A percentile compares a stretch with the other conserved stretches of the same genome.
phyloP scores from a whole-genome alignment of 768 basidiomycete genomes.

The Fomitopsis serialis region DNA sequence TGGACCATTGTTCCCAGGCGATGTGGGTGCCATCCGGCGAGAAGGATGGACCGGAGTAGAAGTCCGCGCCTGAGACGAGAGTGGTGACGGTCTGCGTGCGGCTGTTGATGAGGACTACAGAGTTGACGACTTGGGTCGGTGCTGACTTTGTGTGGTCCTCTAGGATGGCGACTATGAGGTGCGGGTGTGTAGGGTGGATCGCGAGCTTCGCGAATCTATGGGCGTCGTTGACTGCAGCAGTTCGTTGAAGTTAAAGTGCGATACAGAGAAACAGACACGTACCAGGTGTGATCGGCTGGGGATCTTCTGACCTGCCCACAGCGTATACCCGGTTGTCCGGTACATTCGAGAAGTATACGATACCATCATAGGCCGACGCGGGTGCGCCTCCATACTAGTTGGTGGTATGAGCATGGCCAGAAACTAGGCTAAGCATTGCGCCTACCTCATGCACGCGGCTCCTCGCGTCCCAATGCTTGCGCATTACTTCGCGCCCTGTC shows the following conservation, averaged over 20 bases:
- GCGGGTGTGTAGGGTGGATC: constrained; percentile 45
- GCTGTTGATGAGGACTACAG: constrained; percentile 52
- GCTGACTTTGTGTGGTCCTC: constrained; percentile 64
- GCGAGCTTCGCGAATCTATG: constrained; percentile 62
- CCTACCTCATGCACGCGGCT: constrained; percentile 52
- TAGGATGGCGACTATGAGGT: constrained; percentile 54
- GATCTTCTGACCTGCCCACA: constrained; percentile 27
- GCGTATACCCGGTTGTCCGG: constrained; percentile 49
- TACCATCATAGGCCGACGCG: constrained; percentile 43
- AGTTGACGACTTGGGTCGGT: constrained; percentile 49
- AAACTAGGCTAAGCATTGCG: too few species aligned
- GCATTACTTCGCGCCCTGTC: constrained; percentile 45
- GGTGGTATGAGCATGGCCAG: neutral
- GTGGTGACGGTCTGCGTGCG: constrained; percentile 35
- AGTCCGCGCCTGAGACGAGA: constrained; percentile 58
- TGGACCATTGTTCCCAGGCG: constrained; percentile 64
- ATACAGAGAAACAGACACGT: constrained; percentile 5
- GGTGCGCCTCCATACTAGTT: constrained; percentile 57
- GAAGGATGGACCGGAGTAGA: constrained; percentile 60
- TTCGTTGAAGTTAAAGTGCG: neutral
- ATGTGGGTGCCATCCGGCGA: constrained; percentile 53
- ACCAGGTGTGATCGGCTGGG: constrained; percentile 61
- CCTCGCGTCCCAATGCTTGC: constrained; percentile 47
- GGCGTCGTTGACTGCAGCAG: constrained; percentile 35
- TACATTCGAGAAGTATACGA: constrained; percentile 56